Percentiles rank a stretch among this genome's conserved stretches.
These are phyloP conservation scores for Incumbomyces delicatus DNA, from an alignment of 2,329 filamentous ascomycete species.

Conservation along the genomic window DNA sequence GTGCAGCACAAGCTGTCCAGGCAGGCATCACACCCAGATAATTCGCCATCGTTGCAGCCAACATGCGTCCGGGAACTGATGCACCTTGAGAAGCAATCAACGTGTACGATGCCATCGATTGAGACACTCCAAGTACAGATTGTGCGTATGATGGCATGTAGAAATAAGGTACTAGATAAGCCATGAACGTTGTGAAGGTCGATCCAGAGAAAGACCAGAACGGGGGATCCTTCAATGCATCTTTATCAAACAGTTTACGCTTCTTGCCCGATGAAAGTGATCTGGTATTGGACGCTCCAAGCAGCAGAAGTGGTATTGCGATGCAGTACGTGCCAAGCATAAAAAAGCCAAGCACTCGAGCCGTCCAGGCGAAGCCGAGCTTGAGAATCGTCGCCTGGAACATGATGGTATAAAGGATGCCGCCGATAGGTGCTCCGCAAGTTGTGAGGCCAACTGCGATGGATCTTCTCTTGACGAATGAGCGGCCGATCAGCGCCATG, in stretches of 20 bases:
- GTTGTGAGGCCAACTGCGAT: slow-evolving; percentile 22
- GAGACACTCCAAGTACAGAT: slow-evolving; percentile 24
- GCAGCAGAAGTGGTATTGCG: slow-evolving; percentile 20
- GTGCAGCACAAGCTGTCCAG: slow-evolving; percentile 37
- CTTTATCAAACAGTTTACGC: slow-evolving; percentile 35
- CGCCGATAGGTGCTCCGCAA: slow-evolving; percentile 55
- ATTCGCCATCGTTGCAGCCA: slow-evolving; percentile 48
- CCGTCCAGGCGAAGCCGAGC: slow-evolving; percentile 40
- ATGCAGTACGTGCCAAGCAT: slow-evolving; percentile 25
- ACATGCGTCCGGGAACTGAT: slow-evolving; percentile 44
- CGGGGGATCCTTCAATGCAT: slow-evolving; percentile 35
- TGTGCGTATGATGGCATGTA: slow-evolving; percentile 29
- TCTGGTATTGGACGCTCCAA: slow-evolving; percentile 21
- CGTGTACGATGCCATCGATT: slow-evolving; percentile 42
- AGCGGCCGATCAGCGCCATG: slow-evolving; percentile 33
- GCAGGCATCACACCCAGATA: slow-evolving; percentile 47
- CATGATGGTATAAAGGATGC: slow-evolving; percentile 54
- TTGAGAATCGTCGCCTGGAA: slow-evolving; percentile 37
- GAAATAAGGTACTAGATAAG: slow-evolving; percentile 40
- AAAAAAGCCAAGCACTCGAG: slow-evolving; percentile 35
- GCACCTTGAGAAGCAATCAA: slow-evolving; percentile 53
- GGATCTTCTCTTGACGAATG: slow-evolving; percentile 16
- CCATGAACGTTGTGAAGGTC: slow-evolving; percentile 32
- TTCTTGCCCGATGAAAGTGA: slow-evolving; percentile 28
- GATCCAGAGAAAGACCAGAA: slow-evolving; percentile 32